A percentile compares a stretch with the other conserved stretches of the same genome.
phyloP scores from a whole-genome alignment of 1,139 yeast genomes.

The Yamadazyma spencermartinsiae region DNA sequence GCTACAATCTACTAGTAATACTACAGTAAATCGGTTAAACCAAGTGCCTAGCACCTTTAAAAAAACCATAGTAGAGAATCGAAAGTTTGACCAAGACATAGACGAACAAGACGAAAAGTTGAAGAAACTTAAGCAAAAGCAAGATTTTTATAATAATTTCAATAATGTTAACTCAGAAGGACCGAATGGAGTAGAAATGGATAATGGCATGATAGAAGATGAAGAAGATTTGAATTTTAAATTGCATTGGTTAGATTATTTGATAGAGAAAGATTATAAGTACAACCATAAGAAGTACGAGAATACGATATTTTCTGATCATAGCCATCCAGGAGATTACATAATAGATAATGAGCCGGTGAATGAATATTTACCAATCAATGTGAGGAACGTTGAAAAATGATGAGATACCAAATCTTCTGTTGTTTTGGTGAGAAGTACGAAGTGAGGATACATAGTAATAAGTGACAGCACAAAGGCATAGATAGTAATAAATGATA shows the following conservation, averaged over 20 bases:
- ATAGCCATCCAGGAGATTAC: conserved; percentile 13
- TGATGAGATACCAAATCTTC: too few species aligned
- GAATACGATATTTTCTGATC: conserved; percentile 26
- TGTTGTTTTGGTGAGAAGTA: too few species aligned
- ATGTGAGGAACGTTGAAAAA: conserved; percentile 7
- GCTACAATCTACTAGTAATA: conserved; percentile 32
- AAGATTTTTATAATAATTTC: conserved; percentile 43
- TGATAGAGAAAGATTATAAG: conserved; percentile 45
- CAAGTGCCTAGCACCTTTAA: conserved; percentile 34
- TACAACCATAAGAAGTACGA: conserved; percentile 44
- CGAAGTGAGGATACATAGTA: too few species aligned
- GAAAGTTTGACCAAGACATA: conserved; percentile 32
- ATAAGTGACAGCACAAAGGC: too few species aligned
- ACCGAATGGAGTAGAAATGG: conserved; percentile 3
- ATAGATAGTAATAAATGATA: too few species aligned
- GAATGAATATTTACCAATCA: conserved; percentile 16
- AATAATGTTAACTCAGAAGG: conserved; percentile 27
- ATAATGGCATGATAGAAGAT: conserved; percentile 16
- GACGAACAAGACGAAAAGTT: conserved; percentile 29
- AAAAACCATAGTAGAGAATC: conserved; percentile 39
- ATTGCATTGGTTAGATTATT: conserved; percentile 41
- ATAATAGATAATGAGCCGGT: conserved; percentile 11
- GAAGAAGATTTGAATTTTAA: conserved; percentile 37
- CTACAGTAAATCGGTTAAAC: conserved; percentile 27
- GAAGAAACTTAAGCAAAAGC: conserved; percentile 28